Evolutionary conservation across 139 green algal species (phyloP), one percentile per base, ranked within the genome.

Genomic region (Tetradesmus obliquus): DNA sequence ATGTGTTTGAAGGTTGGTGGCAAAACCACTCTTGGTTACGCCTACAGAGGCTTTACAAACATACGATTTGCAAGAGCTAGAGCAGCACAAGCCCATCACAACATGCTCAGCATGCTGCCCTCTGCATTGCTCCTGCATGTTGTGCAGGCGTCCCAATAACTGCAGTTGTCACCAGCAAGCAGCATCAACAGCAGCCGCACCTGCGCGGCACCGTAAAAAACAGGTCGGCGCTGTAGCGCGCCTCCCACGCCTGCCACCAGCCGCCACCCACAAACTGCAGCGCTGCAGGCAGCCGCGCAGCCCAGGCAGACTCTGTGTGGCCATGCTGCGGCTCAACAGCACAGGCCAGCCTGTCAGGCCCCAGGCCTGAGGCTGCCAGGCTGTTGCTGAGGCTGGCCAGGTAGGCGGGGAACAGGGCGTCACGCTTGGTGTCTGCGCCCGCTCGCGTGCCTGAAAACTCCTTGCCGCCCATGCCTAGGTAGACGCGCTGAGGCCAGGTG

Each of bases 401-500:
- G 55, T 79, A 72, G 83, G 4, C 3, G 12, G 19, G 51, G 55
- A 72, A 79, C 10, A 60, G 20, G 55, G 54, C 55, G 83, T 88
- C 57, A 20, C 54, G 83, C 55, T 79, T 24, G 55, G 55, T 15
- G 12, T 55, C 83, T 7, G 7, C 6, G 83, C 83, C 83, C 3
- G 5, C 51, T 5, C 83, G 55, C 8, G 15, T 60, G 9, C 83
- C 83, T 20, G 15, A 55, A 55, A 55, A 72, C 55, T 74, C 83
- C 51, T 22, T 62, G 83, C 83, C 83, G 5, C 83, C 55, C 83
- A 74, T 74, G 83, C 83, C 83, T 6, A 88, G 17, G 55, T 74
- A 88, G 20, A 72, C 15, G 15, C 81, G 81, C 45, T 66, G 81
- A 5, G 74, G 74, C 74, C 74, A 82, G 20, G 57, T 8, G 57